phyloP scores from a whole-genome alignment of 176 grass and related monocot species.

The Otatea glauca region DNA sequence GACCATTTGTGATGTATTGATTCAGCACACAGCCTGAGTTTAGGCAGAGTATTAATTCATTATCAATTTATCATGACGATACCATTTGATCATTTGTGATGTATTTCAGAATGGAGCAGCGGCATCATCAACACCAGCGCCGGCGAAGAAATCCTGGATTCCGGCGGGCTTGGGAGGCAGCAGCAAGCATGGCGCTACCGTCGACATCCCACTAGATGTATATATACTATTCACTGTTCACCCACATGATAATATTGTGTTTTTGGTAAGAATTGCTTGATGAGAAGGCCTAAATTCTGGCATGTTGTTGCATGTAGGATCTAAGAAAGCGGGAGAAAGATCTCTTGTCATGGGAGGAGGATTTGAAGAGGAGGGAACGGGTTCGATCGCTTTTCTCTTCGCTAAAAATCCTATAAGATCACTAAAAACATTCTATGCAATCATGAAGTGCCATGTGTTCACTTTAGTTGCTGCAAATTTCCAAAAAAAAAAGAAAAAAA shows the following conservation, averaged over 20 bases:
- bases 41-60: background rate
- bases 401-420: slow-evolving; percentile 3
- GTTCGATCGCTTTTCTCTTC: slow-evolving; percentile 35
- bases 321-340: slow-evolving; percentile 63
- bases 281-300: background rate
- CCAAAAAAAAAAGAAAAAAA: background rate
- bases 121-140: slow-evolving; percentile 15
- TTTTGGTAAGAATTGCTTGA: background rate
- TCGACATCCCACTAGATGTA: slow-evolving; percentile 56
- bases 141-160: slow-evolving; percentile 45
- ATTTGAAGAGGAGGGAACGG: slow-evolving; percentile 80
- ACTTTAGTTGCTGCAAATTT: slow-evolving; percentile 13
- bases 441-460: slow-evolving; percentile 19
- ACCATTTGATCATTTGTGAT: slow-evolving; percentile 1
- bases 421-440: background rate
- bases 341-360: slow-evolving; percentile 74
- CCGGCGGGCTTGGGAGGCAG: slow-evolving; percentile 51
- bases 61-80: background rate
- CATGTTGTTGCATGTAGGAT: slow-evolving; percentile 48
- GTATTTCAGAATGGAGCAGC: slow-evolving; percentile 38
- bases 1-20: background rate
- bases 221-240: background rate
- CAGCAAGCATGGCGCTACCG: slow-evolving; percentile 52
- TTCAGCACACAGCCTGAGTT: background rate
- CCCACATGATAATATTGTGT: background rate